Base-by-base conservation (phyloP, 2,329 filamentous ascomycete genomes). In the Pseudogymnoascus sp. region DNA sequence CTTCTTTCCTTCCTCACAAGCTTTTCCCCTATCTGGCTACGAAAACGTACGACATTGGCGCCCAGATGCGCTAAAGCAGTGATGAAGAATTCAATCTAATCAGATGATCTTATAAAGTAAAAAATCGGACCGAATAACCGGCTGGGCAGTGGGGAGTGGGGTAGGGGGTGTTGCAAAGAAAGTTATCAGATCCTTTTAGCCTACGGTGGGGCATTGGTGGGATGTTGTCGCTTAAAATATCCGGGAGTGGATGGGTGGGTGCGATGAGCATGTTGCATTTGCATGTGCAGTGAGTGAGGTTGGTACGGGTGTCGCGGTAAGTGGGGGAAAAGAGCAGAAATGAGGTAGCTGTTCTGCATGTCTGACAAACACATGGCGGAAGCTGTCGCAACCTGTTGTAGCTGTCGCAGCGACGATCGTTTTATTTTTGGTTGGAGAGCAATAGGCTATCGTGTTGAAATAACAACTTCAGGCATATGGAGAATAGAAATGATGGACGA, bases 211-310 rank as follows among this genome's bases (percentile, higher is more conserved):
- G 44, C 27, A n/a, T 15, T 31, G 27, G 44, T 55, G 44, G 27
- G 44, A 31, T 55, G 39, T 12, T 31, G 44, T 55, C 44, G 27
- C 44, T 55, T 55, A 55, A 55, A 55, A 55, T 55, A 55, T 55
- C 27, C 44, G 27, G 44, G 44, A 55, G 44, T 55, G 44, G 44
- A 55, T 55, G 44, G n/a, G 27, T 31, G 13, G n/a, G 27, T 55
- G 44, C 27, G 27, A 55, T 55, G n/a, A 1, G 15, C n/a, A 3
- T 51, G 44, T 33, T 55, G 27, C 44, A 65, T 64, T 58, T 63
- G 21, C 27, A 59, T 44, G 44, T 60, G 35, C 58, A 7, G 9
- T 15, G 27, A 2, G 27, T 27, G 27, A 38, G 44, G 42, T 51
- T 51, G 25, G n/a, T 38, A 44, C 27, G 44, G 44, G 44, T 55